Base-by-base conservation (phyloP, 139 green algal species). In the Tetraselmis chui region DNA sequence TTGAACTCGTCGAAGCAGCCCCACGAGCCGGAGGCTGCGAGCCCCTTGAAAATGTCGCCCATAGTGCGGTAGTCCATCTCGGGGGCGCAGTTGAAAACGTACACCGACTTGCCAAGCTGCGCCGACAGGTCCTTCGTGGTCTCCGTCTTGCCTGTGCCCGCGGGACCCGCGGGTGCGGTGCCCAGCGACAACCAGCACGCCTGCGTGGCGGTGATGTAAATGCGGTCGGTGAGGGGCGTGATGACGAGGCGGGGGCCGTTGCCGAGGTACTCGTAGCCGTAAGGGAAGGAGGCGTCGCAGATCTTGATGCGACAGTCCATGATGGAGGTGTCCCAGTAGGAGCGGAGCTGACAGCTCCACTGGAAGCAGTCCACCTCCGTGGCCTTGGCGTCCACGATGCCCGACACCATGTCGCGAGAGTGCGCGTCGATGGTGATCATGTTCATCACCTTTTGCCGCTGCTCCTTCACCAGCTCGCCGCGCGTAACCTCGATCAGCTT, bases 361-460 rank as follows among this genome's bases (percentile, higher is more conserved):
- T 92, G 85, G 89, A 96, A 96, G 86, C 85, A 91, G 79, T 95
- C 89, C 1, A 83, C 80, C 67, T 88, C 85, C 59, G 90, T 87
- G 5, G 76, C 82, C 2, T 85, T 83, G 31, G 76, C 85, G 59
- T 92, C 88, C 1, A 88, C 82, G 28, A 93, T 84, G 24, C 79
- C 31, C 0, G 83, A 79, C 28, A 93, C 88, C 82, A 95, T 94
- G 78, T 96, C 92, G 29, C 92, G 89, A 29, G 87, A 92, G 90
- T 96, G 92, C 0, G 92, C 92, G 59, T 96, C 92, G 75, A 96
- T 96, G 79, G 92, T 96, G 86, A 96, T 96, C 92, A 95, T 95
- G 88, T 94, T 96, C 91, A 92, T 92, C 29, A 91, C 84, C 85
- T 95, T 95, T 79, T 92, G 89, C n/a, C 91, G 86, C 28, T 91